phyloP scores from a whole-genome alignment of 345 rosid genomes.

The Bruguiera sexangula region DNA sequence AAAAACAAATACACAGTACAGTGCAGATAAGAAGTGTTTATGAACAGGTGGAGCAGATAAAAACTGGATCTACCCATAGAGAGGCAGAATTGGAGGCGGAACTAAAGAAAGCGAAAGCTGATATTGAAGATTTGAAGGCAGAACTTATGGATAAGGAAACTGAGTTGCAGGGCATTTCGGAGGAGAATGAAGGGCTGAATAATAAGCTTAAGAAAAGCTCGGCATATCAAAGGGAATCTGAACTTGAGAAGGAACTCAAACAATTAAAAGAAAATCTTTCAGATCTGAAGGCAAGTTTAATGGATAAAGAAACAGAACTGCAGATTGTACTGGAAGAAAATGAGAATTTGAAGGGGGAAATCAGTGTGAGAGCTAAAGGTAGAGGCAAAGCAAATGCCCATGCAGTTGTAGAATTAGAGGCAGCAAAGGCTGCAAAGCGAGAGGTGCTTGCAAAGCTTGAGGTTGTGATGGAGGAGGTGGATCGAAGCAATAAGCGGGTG shows the following conservation, averaged over 20 bases:
- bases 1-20: slow-evolving; percentile 70
- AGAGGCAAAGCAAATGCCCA: slow-evolving; percentile 32
- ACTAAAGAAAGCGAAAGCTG: slow-evolving; percentile 42
- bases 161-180: slow-evolving; percentile 63
- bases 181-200: slow-evolving; percentile 70
- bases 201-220: slow-evolving; percentile 37
- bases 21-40: slow-evolving; percentile 72
- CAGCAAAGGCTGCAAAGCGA: slow-evolving; percentile 45
- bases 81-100: slow-evolving; percentile 66
- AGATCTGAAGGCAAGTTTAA: slow-evolving; percentile 45
- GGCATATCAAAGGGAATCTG: slow-evolving; percentile 27
- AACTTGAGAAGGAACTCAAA: slow-evolving; percentile 38
- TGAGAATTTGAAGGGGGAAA: slow-evolving; percentile 45
- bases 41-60: slow-evolving; percentile 61
- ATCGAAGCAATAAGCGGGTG: slow-evolving; percentile 52
- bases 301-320: slow-evolving; percentile 56
- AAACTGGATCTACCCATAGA: slow-evolving; percentile 32
- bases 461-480: slow-evolving; percentile 54
- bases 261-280: slow-evolving; percentile 41
- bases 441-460: slow-evolving; percentile 69
- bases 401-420: slow-evolving; percentile 36
- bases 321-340: slow-evolving; percentile 44
- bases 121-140: slow-evolving; percentile 67
- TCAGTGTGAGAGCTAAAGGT: slow-evolving; percentile 42
- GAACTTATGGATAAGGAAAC: slow-evolving; percentile 87